phyloP scores from a whole-genome alignment of 306 rosid species.

The Mimosa pudica region DNA sequence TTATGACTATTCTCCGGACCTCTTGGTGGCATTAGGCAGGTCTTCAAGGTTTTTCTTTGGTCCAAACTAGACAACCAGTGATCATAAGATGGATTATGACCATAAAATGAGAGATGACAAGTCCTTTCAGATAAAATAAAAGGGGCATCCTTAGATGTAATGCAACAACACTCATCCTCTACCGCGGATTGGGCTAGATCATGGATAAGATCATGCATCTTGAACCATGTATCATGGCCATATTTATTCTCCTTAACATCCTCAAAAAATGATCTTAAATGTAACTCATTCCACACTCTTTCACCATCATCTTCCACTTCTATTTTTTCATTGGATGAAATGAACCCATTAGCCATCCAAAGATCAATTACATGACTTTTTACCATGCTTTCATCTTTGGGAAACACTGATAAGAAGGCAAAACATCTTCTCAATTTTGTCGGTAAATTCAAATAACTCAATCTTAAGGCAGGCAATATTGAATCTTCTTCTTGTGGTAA shows the following conservation, averaged over 20 bases:
- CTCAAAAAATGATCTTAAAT: slow-evolving; percentile 33
- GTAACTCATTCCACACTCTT: slow-evolving; percentile 20
- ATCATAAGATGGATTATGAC: rapidly evolving
- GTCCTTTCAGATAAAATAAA: background rate
- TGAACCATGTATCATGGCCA: background rate
- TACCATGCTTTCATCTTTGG: too few species aligned
- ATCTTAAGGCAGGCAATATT: background rate
- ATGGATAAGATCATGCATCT: slow-evolving; percentile 30
- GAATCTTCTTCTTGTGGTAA: background rate
- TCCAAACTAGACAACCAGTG: background rate
- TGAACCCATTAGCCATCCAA: background rate
- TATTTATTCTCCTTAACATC: background rate
- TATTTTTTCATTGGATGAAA: background rate
- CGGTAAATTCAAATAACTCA: background rate
- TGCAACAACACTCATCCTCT: background rate
- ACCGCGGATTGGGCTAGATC: background rate
- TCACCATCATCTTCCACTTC: slow-evolving; percentile 32
- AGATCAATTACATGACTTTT: background rate
- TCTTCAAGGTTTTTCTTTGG: background rate
- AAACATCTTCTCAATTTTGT: background rate
- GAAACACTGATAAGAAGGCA: too few species aligned
- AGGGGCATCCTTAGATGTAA: too few species aligned
- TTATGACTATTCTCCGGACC: too few species aligned
- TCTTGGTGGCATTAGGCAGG: background rate
- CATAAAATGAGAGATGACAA: slow-evolving; percentile 10